These are phyloP conservation scores for Hyphopichia burtonii DNA, from an alignment of 1,139 yeast genomes.

Conservation along the genomic window DNA sequence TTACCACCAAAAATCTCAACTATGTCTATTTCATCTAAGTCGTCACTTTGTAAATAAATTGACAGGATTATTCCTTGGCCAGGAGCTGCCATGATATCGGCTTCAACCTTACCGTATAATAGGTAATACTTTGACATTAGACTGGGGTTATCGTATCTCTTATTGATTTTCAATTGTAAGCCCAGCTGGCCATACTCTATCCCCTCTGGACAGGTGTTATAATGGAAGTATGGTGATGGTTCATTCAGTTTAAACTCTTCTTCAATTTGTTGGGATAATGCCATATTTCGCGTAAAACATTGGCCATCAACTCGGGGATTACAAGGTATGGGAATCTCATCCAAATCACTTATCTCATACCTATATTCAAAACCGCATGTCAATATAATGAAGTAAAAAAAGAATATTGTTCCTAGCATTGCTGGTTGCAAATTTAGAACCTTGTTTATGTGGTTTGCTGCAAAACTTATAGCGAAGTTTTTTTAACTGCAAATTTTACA, in stretches of 20 bases:
- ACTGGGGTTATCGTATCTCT: constrained; percentile 41
- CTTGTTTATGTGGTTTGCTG: too few species aligned
- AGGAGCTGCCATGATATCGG: constrained; percentile 33
- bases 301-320: constrained; percentile 21
- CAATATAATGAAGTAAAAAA: not conserved
- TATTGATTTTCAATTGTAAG: constrained; percentile 17
- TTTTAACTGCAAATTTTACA: too few species aligned
- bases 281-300: constrained; percentile 24
- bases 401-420: not conserved
- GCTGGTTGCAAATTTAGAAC: too few species aligned
- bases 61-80: constrained; percentile 47
- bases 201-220: constrained; percentile 6
- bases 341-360: not conserved
- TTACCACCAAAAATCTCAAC: constrained; percentile 46
- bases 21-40: constrained; percentile 48
- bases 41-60: constrained; percentile 46
- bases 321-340: constrained; percentile 12
- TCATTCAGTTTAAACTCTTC: constrained; percentile 14
- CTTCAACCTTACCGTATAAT: constrained; percentile 43
- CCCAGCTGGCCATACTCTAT: constrained; percentile 11
- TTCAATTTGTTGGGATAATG: constrained; percentile 15
- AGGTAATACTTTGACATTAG: constrained; percentile 36
- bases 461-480: too few species aligned
- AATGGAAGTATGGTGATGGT: constrained; percentile 6
- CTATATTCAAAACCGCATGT: not conserved